Percentiles rank a stretch among this genome's conserved stretches.
Evolutionary conservation across 768 basidiomycete species (phyloP).

Genomic region (Kwoniella bestiolae): DNA sequence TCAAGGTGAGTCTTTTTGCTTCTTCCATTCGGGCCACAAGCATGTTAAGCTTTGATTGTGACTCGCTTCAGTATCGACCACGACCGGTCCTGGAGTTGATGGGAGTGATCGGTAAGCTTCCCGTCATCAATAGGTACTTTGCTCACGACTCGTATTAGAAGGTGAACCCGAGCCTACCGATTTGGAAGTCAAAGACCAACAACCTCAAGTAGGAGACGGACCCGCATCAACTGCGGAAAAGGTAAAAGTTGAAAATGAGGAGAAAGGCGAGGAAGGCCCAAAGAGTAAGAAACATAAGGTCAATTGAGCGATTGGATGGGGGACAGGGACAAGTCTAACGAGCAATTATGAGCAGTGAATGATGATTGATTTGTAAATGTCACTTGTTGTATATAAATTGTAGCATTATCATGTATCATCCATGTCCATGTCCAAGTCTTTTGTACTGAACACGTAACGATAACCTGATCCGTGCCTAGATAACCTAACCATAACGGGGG

Average conservation of each 20-base stretch:
- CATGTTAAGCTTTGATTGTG: neutral
- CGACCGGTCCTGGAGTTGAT: neutral
- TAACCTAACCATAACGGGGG: no score
- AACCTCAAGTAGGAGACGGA: no score
- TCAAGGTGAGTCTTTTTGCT: neutral
- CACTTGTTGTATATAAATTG: neutral
- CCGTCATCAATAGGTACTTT: neutral
- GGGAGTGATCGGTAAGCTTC: neutral
- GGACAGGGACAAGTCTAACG: no score
- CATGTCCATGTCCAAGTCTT: neutral
- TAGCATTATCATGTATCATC: neutral
- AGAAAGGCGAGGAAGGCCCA: neutral
- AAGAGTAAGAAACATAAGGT: neutral
- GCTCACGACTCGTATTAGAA: no score
- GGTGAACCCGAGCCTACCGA: neutral
- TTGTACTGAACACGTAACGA: neutral
- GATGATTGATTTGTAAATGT: neutral
- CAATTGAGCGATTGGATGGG: neutral
- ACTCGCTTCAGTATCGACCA: neutral
- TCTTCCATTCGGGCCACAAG: no score
- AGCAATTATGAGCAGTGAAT: neutral
- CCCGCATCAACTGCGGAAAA: neutral
- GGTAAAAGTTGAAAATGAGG: neutral
- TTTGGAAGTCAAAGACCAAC: no score
- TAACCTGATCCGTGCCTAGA: neutral